Percentiles rank a stretch among this genome's conserved stretches.
Evolutionary conservation across 805 yeast species (phyloP).

Genomic region (Barnettozyma sucrosica): DNA sequence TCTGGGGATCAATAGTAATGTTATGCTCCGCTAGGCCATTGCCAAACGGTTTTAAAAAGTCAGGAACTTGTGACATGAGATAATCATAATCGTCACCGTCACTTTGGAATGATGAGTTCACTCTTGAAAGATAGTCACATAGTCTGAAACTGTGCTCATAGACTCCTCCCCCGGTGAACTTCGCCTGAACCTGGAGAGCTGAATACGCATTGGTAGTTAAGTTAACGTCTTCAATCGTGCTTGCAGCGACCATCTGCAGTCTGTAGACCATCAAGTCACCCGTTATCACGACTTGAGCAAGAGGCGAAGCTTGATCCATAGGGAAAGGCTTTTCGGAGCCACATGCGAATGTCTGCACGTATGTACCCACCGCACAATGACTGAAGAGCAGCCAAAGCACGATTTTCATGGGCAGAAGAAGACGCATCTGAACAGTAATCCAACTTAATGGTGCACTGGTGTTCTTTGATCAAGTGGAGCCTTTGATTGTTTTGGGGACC

Average conservation of each 20-base stretch:
- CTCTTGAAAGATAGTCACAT: conserved; percentile 30
- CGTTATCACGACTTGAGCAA: conserved; percentile 5
- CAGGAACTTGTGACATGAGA: background rate
- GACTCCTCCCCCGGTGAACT: conserved; percentile 38
- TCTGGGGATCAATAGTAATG: background rate
- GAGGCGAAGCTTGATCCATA: background rate
- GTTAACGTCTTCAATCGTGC: conserved; percentile 38
- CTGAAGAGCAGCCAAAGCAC: background rate
- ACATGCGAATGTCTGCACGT: conserved; percentile 2
- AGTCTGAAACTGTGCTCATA: conserved; percentile 36
- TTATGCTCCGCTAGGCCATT: background rate
- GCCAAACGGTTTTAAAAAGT: background rate
- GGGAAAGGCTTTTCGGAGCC: conserved; percentile 2
- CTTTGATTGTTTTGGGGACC: background rate
- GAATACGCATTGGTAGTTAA: conserved; percentile 41
- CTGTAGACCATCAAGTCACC: conserved; percentile 6
- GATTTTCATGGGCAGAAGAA: background rate
- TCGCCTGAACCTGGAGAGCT: conserved; percentile 40
- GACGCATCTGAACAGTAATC: background rate
- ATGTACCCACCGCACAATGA: background rate
- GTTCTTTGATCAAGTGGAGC: background rate
- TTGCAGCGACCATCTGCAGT: background rate
- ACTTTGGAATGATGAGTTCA: conserved; percentile 1
- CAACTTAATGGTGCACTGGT: background rate
- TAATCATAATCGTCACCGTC: conserved; percentile 2